Conservation (phyloP, 2,329 filamentous ascomycete species). For the Fusarium nematophilum region DNA sequence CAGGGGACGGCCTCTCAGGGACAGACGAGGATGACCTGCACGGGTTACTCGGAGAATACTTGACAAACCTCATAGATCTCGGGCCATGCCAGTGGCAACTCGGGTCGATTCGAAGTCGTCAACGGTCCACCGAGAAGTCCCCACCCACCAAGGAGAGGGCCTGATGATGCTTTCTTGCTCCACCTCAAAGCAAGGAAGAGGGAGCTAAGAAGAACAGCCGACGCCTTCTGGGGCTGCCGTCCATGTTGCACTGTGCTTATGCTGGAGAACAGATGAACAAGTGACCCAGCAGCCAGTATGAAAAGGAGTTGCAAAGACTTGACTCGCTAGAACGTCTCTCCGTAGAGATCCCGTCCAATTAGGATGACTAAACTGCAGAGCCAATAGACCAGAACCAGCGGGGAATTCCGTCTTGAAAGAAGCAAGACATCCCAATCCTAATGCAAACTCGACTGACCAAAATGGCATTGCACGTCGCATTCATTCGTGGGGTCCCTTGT, state of each 20-base stretch:
- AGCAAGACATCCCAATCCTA: not conserved
- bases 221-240: not conserved
- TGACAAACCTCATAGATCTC: not conserved
- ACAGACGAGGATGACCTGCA: not conserved
- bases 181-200: constrained; percentile 18
- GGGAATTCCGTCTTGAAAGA: not conserved
- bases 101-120: constrained; percentile 19
- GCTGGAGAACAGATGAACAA: not conserved
- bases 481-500: not conserved
- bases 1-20: not conserved
- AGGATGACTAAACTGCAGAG: constrained; percentile 18
- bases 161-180: constrained; percentile 23
- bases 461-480: not conserved
- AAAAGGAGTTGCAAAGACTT: not conserved
- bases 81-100: constrained; percentile 15
- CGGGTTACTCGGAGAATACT: constrained; percentile 22
- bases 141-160: constrained; percentile 1
- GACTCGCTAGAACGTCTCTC: too few relatives aligned
- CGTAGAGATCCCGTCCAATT: constrained; percentile 13
- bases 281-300: constrained; percentile 21
- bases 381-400: constrained; percentile 14
- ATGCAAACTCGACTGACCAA: too few relatives aligned
- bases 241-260: not conserved
- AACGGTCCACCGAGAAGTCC: constrained; percentile 8
- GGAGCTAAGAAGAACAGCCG: not conserved